A percentile compares a stretch with the other conserved stretches of the same genome.
Conservation (phyloP, 345 rosid species). For the Eutrema heterophyllum region DNA sequence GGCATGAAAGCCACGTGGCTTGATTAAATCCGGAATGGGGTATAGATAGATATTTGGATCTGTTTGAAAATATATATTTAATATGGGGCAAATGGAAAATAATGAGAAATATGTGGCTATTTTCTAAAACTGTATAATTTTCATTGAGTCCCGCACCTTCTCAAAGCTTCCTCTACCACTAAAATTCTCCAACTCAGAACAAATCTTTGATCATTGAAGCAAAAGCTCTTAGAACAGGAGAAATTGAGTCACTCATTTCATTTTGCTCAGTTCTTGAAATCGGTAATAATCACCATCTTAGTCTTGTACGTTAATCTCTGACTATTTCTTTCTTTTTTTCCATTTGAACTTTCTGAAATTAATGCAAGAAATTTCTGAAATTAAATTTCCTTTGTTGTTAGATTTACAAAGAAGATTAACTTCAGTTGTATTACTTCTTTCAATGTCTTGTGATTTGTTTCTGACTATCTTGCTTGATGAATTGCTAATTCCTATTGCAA, state of each 20-base stretch:
- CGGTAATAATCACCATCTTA: background rate
- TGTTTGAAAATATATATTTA: background rate
- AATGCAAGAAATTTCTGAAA: background rate
- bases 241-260: background rate
- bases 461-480: background rate
- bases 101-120: background rate
- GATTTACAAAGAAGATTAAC: background rate
- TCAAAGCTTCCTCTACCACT: conserved; percentile 7
- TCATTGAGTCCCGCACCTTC: conserved; percentile 21
- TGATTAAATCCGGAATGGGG: background rate
- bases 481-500: no score
- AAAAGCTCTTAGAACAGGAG: background rate
- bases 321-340: background rate
- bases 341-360: no score
- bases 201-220: background rate
- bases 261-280: background rate
- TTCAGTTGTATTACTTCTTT: background rate
- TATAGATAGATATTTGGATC: background rate
- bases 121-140: background rate
- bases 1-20: background rate
- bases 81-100: background rate
- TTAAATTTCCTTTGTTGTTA: background rate
- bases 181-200: background rate
- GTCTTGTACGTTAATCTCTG: background rate
- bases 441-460: background rate